A percentile compares a stretch with the other conserved stretches of the same genome.
Evolutionary conservation across 495 filamentous ascomycete species (phyloP).

Genomic region (Astrothelium macrocarpum): DNA sequence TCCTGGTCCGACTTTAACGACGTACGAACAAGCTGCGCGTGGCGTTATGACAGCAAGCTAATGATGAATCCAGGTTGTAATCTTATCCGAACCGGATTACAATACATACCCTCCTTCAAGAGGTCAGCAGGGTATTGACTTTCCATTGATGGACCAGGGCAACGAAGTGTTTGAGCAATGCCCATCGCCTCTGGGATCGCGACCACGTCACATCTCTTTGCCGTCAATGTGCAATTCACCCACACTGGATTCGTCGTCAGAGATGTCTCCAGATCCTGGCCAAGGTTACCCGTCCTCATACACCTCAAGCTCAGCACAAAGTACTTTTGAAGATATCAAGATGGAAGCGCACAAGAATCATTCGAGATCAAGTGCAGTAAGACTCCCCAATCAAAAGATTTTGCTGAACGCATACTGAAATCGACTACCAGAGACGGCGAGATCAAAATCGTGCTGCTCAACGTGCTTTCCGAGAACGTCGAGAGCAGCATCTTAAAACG

Average conservation of each 20-base stretch:
- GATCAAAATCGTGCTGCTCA: conserved; percentile 2
- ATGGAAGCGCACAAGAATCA: background rate
- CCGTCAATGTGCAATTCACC: background rate
- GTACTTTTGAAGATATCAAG: background rate
- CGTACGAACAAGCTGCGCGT: background rate
- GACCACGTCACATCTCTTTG: background rate
- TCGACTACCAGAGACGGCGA: background rate
- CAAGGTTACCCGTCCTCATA: background rate
- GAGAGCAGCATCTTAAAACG: background rate
- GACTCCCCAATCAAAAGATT: background rate
- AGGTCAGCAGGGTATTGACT: background rate
- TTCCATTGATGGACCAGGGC: background rate
- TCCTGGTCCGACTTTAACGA: background rate
- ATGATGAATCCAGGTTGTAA: background rate
- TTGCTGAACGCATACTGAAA: background rate
- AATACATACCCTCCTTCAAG: background rate
- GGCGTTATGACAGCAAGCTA: background rate
- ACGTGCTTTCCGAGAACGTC: conserved; percentile 2
- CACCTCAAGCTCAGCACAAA: background rate
- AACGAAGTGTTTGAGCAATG: background rate
- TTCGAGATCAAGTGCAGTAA: background rate
- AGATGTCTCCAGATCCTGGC: background rate
- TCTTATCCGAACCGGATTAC: background rate
- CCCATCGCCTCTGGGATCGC: background rate
- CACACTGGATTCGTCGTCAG: background rate